These are phyloP conservation scores for Agaricales sp. DNA, from an alignment of 1,284 basidiomycete species.

Conservation along the genomic window DNA sequence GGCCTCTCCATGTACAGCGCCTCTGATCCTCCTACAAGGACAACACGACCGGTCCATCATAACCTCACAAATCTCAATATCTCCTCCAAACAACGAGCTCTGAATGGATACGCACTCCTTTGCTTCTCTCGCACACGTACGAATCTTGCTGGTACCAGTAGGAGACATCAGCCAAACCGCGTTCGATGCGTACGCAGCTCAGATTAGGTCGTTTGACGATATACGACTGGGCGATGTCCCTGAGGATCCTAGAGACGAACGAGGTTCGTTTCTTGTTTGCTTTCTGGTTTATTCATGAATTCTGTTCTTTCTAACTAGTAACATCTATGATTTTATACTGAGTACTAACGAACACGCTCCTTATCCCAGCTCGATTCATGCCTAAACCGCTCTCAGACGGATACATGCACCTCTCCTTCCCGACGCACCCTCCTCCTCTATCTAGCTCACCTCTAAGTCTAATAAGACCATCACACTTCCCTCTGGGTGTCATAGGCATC, in stretches of 20 bases:
- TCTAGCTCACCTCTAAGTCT: constrained; percentile 50
- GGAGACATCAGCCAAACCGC: constrained; percentile 51
- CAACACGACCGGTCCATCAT: too few relatives aligned
- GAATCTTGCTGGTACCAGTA: constrained; percentile 69
- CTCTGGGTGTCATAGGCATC: constrained; percentile 72
- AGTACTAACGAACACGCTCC: constrained; percentile 8
- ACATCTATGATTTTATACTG: constrained; percentile 2
- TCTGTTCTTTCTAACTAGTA: constrained; percentile 1
- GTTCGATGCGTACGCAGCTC: constrained; percentile 61
- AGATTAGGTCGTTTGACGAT: constrained; percentile 60
- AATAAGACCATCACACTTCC: constrained; percentile 69
- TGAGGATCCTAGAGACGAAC: constrained; percentile 65
- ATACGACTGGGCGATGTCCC: constrained; percentile 74
- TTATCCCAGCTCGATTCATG: constrained; percentile 67
- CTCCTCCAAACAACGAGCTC: too few relatives aligned
- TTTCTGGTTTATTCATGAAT: not conserved
- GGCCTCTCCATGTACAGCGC: not conserved
- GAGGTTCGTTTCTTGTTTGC: constrained; percentile 36
- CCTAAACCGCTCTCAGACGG: constrained; percentile 69
- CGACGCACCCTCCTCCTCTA: constrained; percentile 55
- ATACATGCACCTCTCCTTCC: constrained; percentile 61
- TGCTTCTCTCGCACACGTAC: constrained; percentile 70
- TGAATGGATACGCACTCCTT: constrained; percentile 62
- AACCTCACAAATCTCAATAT: too few relatives aligned
- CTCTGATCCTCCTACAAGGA: not conserved